Conservation (phyloP, 208 protist genomes). For the Leishmania major region DNA sequence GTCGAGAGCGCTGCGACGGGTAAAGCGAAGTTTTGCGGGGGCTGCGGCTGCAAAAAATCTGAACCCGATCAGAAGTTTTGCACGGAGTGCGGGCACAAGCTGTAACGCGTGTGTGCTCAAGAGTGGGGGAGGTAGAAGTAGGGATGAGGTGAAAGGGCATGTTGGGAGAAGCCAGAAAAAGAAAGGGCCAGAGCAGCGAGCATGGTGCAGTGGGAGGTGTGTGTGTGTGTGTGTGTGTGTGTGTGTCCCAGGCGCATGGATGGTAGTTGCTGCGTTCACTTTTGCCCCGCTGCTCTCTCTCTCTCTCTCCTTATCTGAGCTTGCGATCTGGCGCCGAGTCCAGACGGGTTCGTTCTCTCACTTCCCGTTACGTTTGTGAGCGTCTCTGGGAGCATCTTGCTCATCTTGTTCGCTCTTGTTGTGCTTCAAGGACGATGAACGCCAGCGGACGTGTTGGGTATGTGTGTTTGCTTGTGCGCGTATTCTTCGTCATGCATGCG, state of each 20-base stretch:
- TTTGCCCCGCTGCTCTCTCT: not conserved
- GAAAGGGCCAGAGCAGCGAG: not conserved
- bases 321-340: not conserved
- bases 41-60: conserved; percentile 57
- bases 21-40: conserved; percentile 58
- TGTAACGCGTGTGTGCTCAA: conserved; percentile 8
- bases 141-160: not conserved
- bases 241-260: too few relatives aligned
- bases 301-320: not conserved
- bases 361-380: not conserved
- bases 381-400: not conserved
- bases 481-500: not conserved
- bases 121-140: not conserved
- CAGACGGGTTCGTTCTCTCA: not conserved
- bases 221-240: too few relatives aligned
- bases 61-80: conserved; percentile 55
- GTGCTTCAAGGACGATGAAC: not conserved
- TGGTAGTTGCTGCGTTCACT: not conserved
- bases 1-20: not conserved
- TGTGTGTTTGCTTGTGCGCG: not conserved
- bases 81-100: conserved; percentile 59
- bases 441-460: not conserved
- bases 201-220: too few relatives aligned
- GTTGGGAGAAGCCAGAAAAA: not conserved
- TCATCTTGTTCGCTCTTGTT: conserved; percentile 16